Conservation (phyloP, 106 monocot species). For the Vanilla planifolia region DNA sequence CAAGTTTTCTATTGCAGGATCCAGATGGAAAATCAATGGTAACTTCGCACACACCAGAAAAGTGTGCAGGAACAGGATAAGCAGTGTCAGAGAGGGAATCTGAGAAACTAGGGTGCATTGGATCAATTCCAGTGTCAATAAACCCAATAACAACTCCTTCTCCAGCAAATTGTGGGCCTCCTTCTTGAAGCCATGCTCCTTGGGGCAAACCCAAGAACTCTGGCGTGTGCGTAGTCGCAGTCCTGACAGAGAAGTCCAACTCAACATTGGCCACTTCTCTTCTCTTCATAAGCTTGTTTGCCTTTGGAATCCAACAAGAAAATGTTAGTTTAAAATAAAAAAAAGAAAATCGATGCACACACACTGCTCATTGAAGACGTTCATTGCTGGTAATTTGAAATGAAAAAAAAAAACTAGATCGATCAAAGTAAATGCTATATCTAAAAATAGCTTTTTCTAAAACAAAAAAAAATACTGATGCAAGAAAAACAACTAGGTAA, state of each 20-base stretch:
- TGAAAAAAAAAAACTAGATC: too few relatives aligned
- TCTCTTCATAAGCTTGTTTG: conserved; percentile 69
- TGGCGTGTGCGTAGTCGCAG: conserved; percentile 89
- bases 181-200: conserved; percentile 87
- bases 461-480: too few relatives aligned
- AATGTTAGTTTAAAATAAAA: too few relatives aligned
- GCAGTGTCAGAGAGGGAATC: conserved; percentile 30
- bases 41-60: conserved; percentile 91
- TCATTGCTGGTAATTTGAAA: too few relatives aligned
- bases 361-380: too few relatives aligned
- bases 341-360: too few relatives aligned
- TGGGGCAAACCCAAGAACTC: conserved; percentile 81
- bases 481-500: too few relatives aligned
- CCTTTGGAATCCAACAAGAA: conserved; percentile 36
- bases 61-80: conserved; percentile 73
- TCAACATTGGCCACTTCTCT: conserved; percentile 74
- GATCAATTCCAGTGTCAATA: conserved; percentile 96
- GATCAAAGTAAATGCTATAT: too few relatives aligned
- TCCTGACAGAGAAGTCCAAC: conserved; percentile 78
- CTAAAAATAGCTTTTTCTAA: too few relatives aligned
- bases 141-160: conserved; percentile 86
- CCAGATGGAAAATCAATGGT: conserved; percentile 92
- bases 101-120: conserved; percentile 78
- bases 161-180: conserved; percentile 83
- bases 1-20: conserved; percentile 91